phyloP scores from a whole-genome alignment of 805 yeast species.

The Teunomyces stri region DNA sequence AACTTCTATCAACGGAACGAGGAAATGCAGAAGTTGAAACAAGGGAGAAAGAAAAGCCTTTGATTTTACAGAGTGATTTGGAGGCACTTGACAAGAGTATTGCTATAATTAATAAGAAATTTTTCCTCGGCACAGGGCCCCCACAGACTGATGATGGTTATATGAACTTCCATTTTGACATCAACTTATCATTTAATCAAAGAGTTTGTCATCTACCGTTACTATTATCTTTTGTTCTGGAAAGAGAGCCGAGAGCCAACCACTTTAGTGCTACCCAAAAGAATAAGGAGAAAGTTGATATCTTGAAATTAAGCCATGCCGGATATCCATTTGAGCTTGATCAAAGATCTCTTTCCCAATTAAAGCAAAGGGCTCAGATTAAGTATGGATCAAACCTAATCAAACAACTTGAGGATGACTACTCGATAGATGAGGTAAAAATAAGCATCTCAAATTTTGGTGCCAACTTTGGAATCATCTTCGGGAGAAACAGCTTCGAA shows the following conservation, averaged over 20 bases:
- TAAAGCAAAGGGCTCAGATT: background rate
- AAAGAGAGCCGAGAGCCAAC: conserved; percentile 18
- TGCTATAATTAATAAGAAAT: background rate
- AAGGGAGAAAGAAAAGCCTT: background rate
- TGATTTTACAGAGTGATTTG: background rate
- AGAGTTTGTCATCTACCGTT: conserved; percentile 8
- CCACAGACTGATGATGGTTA: conserved; percentile 1
- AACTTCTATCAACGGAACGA: background rate
- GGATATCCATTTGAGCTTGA: background rate
- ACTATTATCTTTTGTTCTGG: conserved; percentile 14
- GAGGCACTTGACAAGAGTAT: background rate
- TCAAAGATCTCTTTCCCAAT: conserved; percentile 3
- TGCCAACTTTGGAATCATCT: conserved; percentile 7
- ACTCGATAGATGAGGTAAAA: conserved; percentile 1
- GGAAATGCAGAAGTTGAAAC: background rate
- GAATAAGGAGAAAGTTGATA: conserved; percentile 8
- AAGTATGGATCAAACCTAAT: conserved; percentile 3
- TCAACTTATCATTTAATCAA: background rate
- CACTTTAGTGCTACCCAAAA: conserved; percentile 13
- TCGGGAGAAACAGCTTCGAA: conserved; percentile 3
- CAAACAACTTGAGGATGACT: conserved; percentile 2
- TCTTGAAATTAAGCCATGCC: conserved; percentile 2
- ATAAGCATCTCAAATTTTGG: conserved; percentile 7
- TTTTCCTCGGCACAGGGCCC: conserved; percentile 7
- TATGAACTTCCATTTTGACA: conserved; percentile 8